phyloP scores from a whole-genome alignment of 1,139 yeast genomes.

The Yamadazyma oceani region DNA sequence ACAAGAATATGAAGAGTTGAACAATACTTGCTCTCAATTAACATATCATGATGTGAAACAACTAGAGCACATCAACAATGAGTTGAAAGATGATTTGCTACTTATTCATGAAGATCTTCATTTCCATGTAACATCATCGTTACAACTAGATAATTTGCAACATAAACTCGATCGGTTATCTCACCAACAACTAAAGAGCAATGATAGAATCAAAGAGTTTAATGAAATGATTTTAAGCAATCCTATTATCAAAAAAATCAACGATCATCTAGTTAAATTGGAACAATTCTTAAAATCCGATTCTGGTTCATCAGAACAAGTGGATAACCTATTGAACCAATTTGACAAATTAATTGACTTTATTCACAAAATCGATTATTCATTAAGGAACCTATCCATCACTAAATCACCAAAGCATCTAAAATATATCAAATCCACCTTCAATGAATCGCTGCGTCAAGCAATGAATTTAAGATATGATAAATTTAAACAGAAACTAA shows the following conservation, averaged over 20 bases:
- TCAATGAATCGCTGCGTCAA: conserved; percentile 2
- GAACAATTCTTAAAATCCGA: conserved; percentile 10
- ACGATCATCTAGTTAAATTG: conserved; percentile 12
- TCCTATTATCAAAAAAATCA: conserved; percentile 13
- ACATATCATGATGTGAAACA: conserved; percentile 22
- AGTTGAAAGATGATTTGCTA: conserved; percentile 8
- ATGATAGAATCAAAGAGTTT: conserved; percentile 9
- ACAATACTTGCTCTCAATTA: conserved; percentile 15
- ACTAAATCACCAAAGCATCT: conserved; percentile 12
- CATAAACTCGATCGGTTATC: conserved; percentile 11
- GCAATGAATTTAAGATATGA: conserved; percentile 5
- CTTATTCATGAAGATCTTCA: conserved; percentile 8
- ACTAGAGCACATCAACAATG: conserved; percentile 9
- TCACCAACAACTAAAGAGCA: conserved; percentile 7
- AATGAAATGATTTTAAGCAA: conserved; percentile 10
- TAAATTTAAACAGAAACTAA: conserved; percentile 12
- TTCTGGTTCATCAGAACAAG: conserved; percentile 2
- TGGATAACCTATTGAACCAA: conserved; percentile 9
- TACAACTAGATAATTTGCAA: conserved; percentile 7
- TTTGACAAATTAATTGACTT: conserved; percentile 17
- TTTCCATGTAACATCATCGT: conserved; percentile 10
- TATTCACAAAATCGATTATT: conserved; percentile 19
- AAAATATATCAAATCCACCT: conserved; percentile 6
- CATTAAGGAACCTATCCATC: conserved; percentile 12
- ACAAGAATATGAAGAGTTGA: conserved; percentile 11